These are phyloP conservation scores for Zelonia costaricensis DNA, from an alignment of 208 protist species.

Conservation along the genomic window DNA sequence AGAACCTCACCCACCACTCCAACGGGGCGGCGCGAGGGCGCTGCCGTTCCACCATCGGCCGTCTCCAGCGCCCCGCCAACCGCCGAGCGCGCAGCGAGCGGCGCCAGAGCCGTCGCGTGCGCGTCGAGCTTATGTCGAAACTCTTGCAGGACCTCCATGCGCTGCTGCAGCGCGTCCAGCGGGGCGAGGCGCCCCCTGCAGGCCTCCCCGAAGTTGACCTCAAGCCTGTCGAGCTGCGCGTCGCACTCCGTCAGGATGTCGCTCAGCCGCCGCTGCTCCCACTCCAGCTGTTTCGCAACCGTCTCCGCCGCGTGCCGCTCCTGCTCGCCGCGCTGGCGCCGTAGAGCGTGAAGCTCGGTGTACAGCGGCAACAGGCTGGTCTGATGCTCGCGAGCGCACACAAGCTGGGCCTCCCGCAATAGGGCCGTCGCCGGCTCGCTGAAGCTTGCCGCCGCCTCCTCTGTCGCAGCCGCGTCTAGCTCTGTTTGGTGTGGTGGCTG, in stretches of 20 bases:
- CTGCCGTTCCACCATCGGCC: background rate
- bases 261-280: slow-evolving; percentile 25
- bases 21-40: background rate
- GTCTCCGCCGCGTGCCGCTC: slow-evolving; percentile 19
- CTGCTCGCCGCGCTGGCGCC: slow-evolving; percentile 14
- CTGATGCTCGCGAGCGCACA: slow-evolving; percentile 44
- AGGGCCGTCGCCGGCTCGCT: too few relatives aligned
- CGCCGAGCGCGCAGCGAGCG: background rate
- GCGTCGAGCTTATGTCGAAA: slow-evolving; percentile 12
- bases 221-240: slow-evolving; percentile 20
- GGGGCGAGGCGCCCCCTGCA: slow-evolving; percentile 7
- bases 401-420: slow-evolving; percentile 37
- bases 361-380: slow-evolving; percentile 51
- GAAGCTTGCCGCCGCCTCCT: background rate
- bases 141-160: slow-evolving; percentile 10
- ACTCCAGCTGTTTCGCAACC: slow-evolving; percentile 26
- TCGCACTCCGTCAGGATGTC: slow-evolving; percentile 30
- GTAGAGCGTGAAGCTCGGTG: slow-evolving; percentile 50
- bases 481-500: background rate
- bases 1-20: slow-evolving; percentile 8
- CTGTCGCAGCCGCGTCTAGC: background rate
- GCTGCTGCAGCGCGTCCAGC: slow-evolving; percentile 23
- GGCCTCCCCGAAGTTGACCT: slow-evolving; percentile 18
- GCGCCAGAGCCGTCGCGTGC: background rate
- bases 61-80: background rate